phyloP scores from a whole-genome alignment of 2,329 filamentous ascomycete species.

The Fusarium sp. region DNA sequence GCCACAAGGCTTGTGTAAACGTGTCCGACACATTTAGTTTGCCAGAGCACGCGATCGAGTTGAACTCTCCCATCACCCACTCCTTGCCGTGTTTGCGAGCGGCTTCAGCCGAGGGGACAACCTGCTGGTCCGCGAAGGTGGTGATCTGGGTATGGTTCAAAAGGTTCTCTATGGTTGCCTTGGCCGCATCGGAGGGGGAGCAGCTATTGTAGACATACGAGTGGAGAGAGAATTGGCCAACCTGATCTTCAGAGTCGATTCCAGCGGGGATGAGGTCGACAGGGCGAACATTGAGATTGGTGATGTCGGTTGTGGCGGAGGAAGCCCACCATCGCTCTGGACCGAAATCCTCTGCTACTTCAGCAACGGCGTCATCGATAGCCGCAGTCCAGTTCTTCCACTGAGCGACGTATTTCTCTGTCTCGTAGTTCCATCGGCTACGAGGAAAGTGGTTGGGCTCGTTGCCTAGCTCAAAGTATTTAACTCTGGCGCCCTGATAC shows the following conservation, averaged over 20 bases:
- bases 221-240: constrained; percentile 18
- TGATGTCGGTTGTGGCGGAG: constrained; percentile 36
- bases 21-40: constrained; percentile 58
- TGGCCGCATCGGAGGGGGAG: background rate
- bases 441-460: constrained; percentile 33
- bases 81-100: constrained; percentile 16
- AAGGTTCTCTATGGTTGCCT: constrained; percentile 15
- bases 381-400: constrained; percentile 18
- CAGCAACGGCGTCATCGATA: constrained; percentile 13
- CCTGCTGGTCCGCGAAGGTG: constrained; percentile 18
- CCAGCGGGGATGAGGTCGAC: constrained; percentile 35
- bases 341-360: background rate
- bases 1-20: constrained; percentile 59
- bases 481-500: constrained; percentile 29
- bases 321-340: constrained; percentile 34
- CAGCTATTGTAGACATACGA: constrained; percentile 19
- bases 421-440: constrained; percentile 29
- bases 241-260: constrained; percentile 27
- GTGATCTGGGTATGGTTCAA: constrained; percentile 19
- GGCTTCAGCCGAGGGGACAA: constrained; percentile 25
- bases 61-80: constrained; percentile 57
- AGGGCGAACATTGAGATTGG: constrained; percentile 32
- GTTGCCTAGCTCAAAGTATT: constrained; percentile 38
- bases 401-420: constrained; percentile 27
- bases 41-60: constrained; percentile 59